These are phyloP conservation scores for Lipomyces japonicus DNA, from an alignment of 805 yeast genomes.

Conservation along the genomic window DNA sequence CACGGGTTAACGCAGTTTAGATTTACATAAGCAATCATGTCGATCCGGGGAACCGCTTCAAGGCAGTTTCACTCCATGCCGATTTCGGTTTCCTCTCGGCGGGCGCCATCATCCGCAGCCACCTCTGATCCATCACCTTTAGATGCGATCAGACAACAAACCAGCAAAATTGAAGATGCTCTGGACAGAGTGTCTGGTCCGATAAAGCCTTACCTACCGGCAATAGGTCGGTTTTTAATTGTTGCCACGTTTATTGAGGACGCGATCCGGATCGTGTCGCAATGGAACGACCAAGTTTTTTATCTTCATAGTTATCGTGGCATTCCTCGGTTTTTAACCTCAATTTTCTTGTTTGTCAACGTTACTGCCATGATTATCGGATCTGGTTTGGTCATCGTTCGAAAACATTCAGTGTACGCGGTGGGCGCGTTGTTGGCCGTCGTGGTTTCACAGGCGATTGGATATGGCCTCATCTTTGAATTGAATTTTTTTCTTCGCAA, in stretches of 20 bases:
- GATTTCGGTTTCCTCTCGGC: constrained; percentile 22
- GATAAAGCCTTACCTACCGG: constrained; percentile 54
- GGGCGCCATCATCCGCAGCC: constrained; percentile 17
- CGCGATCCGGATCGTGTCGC: constrained; percentile 72
- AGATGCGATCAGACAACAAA: constrained; percentile 24
- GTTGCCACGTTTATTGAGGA: constrained; percentile 95
- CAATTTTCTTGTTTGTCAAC: constrained; percentile 62
- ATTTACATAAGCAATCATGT: constrained; percentile 7
- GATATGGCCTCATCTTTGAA: constrained; percentile 82
- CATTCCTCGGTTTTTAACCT: constrained; percentile 70
- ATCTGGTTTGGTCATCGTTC: constrained; percentile 64
- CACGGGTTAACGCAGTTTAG: neutral
- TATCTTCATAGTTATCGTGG: constrained; percentile 77
- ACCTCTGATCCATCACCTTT: constrained; percentile 27
- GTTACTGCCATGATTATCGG: constrained; percentile 68
- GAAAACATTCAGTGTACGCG: constrained; percentile 66
- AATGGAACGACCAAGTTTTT: constrained; percentile 88
- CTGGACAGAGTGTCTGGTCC: constrained; percentile 28
- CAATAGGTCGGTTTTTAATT: constrained; percentile 81
- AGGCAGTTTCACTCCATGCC: constrained; percentile 30
- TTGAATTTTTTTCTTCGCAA: constrained; percentile 79
- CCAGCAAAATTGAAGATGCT: constrained; percentile 22
- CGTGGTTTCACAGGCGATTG: constrained; percentile 76
- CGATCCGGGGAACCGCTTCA: constrained; percentile 28
- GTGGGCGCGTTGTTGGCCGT: constrained; percentile 66